phyloP scores from a whole-genome alignment of 2,329 filamentous ascomycete genomes.

The Ilyonectria mors-panacis region DNA sequence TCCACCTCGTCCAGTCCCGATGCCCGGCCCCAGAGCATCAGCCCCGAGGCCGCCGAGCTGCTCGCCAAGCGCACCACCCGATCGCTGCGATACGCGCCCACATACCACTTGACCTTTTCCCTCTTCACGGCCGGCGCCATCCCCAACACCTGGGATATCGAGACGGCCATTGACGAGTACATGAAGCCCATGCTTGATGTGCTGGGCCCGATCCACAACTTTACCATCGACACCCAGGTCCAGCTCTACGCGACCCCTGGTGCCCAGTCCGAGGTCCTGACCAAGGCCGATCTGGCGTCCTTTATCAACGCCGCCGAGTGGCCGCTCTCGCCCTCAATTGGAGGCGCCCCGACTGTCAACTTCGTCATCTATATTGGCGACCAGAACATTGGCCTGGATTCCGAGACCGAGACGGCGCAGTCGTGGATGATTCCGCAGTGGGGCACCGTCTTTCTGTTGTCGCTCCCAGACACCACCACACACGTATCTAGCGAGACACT shows the following conservation, averaged over 20 bases:
- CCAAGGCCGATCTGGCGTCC: conserved; percentile 88
- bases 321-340: conserved; percentile 95
- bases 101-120: conserved; percentile 96
- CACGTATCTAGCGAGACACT: conserved; percentile 77
- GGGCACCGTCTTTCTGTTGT: conserved; percentile 80
- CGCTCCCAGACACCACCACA: conserved; percentile 57
- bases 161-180: conserved; percentile 84
- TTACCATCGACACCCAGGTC: conserved; percentile 96
- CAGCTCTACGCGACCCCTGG: conserved; percentile 88
- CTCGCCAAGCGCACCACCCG: conserved; percentile 82
- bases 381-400: conserved; percentile 73
- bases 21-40: conserved; percentile 61
- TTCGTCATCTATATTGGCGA: conserved; percentile 93
- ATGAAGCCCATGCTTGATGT: conserved; percentile 86
- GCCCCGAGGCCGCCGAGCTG: conserved; percentile 67
- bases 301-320: conserved; percentile 99
- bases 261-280: conserved; percentile 75
- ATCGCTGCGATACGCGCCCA: conserved; percentile 91
- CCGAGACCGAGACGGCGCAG: conserved; percentile 65
- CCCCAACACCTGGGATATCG: conserved; percentile 93
- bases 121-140: conserved; percentile 85
- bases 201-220: conserved; percentile 89
- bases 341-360: conserved; percentile 92
- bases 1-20: conserved; percentile 68
- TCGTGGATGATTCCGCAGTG: conserved; percentile 97